phyloP scores from a whole-genome alignment of 306 rosid genomes.

The Vicia villosa region DNA sequence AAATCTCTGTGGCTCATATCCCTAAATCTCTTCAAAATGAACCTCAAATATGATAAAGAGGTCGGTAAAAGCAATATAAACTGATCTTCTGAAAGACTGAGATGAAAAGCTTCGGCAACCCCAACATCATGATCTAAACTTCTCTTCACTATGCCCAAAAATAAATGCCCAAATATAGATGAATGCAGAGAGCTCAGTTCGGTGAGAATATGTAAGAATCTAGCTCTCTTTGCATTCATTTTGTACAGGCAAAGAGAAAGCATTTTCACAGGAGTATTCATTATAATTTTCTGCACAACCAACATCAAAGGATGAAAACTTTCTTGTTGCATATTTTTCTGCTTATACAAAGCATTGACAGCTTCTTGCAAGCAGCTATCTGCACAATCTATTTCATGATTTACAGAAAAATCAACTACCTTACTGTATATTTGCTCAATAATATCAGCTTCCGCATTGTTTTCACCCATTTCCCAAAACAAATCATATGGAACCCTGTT shows the following conservation, averaged over 20 bases:
- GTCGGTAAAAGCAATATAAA: slow-evolving; percentile 73
- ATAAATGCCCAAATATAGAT: slow-evolving; percentile 68
- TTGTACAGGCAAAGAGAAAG: slow-evolving; percentile 56
- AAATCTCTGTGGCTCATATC: slow-evolving; percentile 42
- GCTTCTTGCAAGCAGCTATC: slow-evolving; percentile 79
- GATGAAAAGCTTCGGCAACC: slow-evolving; percentile 35
- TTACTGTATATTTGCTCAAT: slow-evolving; percentile 67
- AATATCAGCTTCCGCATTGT: slow-evolving; percentile 38
- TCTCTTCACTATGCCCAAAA: slow-evolving; percentile 50
- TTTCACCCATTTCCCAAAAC: slow-evolving; percentile 62
- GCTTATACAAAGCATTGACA: slow-evolving; percentile 52
- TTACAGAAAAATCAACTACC: slow-evolving; percentile 47
- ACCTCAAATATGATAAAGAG: slow-evolving; percentile 63
- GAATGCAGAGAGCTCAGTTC: slow-evolving; percentile 75
- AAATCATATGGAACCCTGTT: slow-evolving; percentile 54
- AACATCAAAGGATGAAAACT: slow-evolving; percentile 59
- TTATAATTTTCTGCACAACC: slow-evolving; percentile 57
- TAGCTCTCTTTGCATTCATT: slow-evolving; percentile 57
- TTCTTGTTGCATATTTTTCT: slow-evolving; percentile 50
- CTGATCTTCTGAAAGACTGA: slow-evolving; percentile 61
- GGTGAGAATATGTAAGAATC: slow-evolving; percentile 64
- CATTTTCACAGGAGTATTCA: slow-evolving; percentile 58
- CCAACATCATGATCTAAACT: slow-evolving; percentile 39
- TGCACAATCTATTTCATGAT: slow-evolving; percentile 53
- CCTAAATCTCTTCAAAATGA: slow-evolving; percentile 52